Base-by-base conservation (phyloP, 1,284 basidiomycete genomes). In the Ceratobasidium sp. region DNA sequence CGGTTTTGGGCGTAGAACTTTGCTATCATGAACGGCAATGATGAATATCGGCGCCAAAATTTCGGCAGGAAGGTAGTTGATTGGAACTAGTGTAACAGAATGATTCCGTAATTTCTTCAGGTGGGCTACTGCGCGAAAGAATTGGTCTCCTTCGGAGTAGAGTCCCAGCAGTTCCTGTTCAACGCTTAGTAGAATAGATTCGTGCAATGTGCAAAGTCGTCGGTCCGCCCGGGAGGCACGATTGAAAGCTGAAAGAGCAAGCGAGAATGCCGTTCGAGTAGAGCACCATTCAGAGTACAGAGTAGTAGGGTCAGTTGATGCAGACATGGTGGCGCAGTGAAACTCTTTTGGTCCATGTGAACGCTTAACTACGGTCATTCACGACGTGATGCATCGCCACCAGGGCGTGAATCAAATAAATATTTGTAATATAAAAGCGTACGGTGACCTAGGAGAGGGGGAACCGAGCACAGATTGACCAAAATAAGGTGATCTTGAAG, bases 11-110 rank as follows among this genome's bases (percentile, higher is more conserved):
- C 41, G n/a, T 8, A 38, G 35, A 14, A 6, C 8, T 44, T 44
- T 20, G 38, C 62, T 65, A 23, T 41, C 38, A 20, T 65, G 20
- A 65, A 65, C 62, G 41, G 62, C 62, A 2, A n/a, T 3, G 23
- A 38, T n/a, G 20, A 65, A 65, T n/a, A 65, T 44, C 6, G 62
- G 2, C 20, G 18, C 35, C 38, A 65, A 44, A n/a, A 65, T 38
- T 38, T 65, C 62, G 23, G 41, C 10, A 2, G 62, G 62, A 41
- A 65, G 62, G 5, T 38, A 38, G 23, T 65, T 65, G 38, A 65
- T 38, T 20, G 62, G 62, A 4, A 12, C 16, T 44, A 65, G 62
- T 6, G 18, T n/a, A 5, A n/a, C 10, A 44, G 62, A 65, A 20
- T 12, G 3, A 44, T 65, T 65, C 41, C 62, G 33, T 5, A 65